Evolutionary conservation across 2,329 filamentous ascomycete species (phyloP).

Genomic region (Aotearoamyces nothofagi): DNA sequence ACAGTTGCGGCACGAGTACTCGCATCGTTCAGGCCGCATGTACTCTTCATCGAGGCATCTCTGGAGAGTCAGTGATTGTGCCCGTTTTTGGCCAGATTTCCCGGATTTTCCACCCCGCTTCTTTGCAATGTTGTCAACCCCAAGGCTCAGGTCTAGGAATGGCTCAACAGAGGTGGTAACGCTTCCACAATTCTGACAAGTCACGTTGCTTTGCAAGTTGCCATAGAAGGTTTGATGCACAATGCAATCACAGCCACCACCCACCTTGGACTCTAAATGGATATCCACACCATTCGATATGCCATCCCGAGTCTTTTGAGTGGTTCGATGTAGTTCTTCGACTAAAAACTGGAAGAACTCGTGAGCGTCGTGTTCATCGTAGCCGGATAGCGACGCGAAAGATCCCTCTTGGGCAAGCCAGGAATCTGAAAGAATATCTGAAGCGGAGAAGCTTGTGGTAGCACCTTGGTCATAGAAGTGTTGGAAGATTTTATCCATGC

Average conservation of each 20-base stretch:
- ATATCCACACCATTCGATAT: constrained; percentile 26
- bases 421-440: constrained; percentile 76
- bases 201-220: constrained; percentile 79
- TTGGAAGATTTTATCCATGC: constrained; percentile 61
- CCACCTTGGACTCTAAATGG: constrained; percentile 7
- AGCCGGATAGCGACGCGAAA: constrained; percentile 67
- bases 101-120: constrained; percentile 39
- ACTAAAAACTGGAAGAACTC: constrained; percentile 95
- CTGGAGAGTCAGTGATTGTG: constrained; percentile 39
- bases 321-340: constrained; percentile 77
- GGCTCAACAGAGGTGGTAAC: constrained; percentile 73
- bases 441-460: constrained; percentile 79
- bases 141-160: constrained; percentile 80
- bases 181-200: constrained; percentile 75
- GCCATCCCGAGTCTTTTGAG: constrained; percentile 51
- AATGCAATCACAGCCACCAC: constrained; percentile 60
- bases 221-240: constrained; percentile 93
- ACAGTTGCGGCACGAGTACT: constrained; percentile 78
- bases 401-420: constrained; percentile 71
- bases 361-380: constrained; percentile 91
- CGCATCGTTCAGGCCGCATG: constrained; percentile 72
- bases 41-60: constrained; percentile 78
- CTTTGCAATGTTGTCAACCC: constrained; percentile 62
- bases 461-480: constrained; percentile 59
- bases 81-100: constrained; percentile 22